phyloP scores from a whole-genome alignment of 352 stramenopile species.

The Blastocystis sp. region DNA sequence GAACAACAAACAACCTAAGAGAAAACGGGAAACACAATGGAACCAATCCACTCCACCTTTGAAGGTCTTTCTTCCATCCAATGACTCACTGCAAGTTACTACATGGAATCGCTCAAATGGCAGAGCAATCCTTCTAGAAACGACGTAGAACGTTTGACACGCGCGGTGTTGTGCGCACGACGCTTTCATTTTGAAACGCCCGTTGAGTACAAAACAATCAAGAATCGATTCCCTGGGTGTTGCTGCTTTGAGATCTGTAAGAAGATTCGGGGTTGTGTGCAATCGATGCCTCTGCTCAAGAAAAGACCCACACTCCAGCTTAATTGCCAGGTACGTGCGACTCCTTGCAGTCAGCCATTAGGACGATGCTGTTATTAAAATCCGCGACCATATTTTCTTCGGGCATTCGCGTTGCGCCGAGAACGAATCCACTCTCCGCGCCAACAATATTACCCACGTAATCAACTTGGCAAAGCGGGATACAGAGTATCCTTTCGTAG shows the following conservation, averaged over 20 bases:
- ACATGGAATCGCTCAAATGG: too few species aligned
- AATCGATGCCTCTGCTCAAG: neutral
- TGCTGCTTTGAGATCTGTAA: neutral
- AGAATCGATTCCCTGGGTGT: neutral
- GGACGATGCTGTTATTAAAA: neutral
- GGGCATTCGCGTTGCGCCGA: neutral
- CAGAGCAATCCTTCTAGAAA: too few species aligned
- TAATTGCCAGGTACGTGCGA: neutral
- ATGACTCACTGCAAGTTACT: too few species aligned
- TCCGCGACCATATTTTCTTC: neutral
- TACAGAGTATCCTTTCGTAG: neutral
- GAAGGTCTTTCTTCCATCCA: too few species aligned
- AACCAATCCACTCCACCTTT: too few species aligned
- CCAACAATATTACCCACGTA: constrained; percentile 14
- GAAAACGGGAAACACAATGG: too few species aligned
- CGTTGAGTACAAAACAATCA: neutral
- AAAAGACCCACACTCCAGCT: neutral
- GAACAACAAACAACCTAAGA: too few species aligned
- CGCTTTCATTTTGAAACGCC: neutral
- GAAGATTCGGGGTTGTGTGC: neutral
- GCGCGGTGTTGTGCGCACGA: too few species aligned
- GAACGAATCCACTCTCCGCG: neutral
- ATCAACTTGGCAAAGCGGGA: neutral
- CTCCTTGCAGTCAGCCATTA: neutral
- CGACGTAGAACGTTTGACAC: too few species aligned